Conservation (phyloP, 208 protist genomes). For the Borovskyia barvae region DNA sequence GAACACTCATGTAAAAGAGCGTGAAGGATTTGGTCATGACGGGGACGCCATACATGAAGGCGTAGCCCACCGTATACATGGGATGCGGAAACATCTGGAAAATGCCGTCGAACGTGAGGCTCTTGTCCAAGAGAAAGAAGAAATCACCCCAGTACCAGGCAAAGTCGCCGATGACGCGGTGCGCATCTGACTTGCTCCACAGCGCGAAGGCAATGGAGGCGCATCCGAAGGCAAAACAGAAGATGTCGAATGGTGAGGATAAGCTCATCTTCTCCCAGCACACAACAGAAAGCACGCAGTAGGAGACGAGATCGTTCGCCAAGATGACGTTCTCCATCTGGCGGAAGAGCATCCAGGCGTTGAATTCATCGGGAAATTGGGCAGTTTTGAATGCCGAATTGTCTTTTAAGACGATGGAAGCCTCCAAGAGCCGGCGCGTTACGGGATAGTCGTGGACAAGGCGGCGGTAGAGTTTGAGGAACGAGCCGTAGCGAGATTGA, state of each 20-base stretch:
- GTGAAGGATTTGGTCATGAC: constrained; percentile 91
- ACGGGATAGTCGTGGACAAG: constrained; percentile 15
- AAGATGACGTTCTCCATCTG: constrained; percentile 93
- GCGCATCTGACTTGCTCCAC: constrained; percentile 94
- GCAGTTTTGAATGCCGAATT: constrained; percentile 41
- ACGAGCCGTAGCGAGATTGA: constrained; percentile 67
- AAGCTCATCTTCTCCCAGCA: constrained; percentile 52
- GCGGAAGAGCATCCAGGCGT: constrained; percentile 94
- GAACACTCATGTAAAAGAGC: constrained; percentile 91
- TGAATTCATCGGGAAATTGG: constrained; percentile 86
- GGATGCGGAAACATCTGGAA: constrained; percentile 95
- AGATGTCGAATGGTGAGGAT: constrained; percentile 41
- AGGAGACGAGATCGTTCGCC: constrained; percentile 87
- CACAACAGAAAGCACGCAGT: constrained; percentile 69
- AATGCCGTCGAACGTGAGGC: constrained; percentile 93
- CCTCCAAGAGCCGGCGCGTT: constrained; percentile 37
- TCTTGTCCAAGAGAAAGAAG: constrained; percentile 93
- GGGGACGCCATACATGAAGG: constrained; percentile 92
- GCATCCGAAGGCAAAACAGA: constrained; percentile 66
- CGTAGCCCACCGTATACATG: constrained; percentile 95
- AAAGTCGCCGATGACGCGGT: constrained; percentile 94
- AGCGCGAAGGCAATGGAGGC: constrained; percentile 83
- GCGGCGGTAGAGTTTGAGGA: constrained; percentile 44
- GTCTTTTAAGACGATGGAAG: constrained; percentile 49
- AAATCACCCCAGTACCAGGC: constrained; percentile 97